phyloP scores from a whole-genome alignment of 768 basidiomycete species.

The Tulasnella sp. region DNA sequence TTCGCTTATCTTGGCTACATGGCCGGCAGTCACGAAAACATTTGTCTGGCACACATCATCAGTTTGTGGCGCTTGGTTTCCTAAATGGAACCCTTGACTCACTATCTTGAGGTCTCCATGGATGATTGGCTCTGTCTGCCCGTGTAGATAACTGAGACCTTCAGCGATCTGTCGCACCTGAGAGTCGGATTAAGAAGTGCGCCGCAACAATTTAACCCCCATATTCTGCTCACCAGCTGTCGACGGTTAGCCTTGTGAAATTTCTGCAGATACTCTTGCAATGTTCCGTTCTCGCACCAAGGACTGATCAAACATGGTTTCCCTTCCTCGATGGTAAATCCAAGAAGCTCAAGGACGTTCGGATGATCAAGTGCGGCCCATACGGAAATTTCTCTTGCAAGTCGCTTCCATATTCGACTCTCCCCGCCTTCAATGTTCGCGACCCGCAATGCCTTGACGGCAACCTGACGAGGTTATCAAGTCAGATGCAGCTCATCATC shows the following conservation, averaged over 20 bases:
- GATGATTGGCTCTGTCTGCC: slow-evolving; percentile 26
- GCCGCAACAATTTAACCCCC: neutral
- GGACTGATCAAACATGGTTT: slow-evolving; percentile 57
- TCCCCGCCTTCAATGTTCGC: too few relatives aligned
- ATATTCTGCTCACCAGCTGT: slow-evolving; percentile 47
- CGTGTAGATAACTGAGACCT: slow-evolving; percentile 36
- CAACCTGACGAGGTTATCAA: neutral
- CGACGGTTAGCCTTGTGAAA: slow-evolving; percentile 52
- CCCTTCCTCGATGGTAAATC: neutral
- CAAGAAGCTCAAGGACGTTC: neutral
- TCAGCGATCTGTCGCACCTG: slow-evolving; percentile 32
- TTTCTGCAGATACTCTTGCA: slow-evolving; percentile 52
- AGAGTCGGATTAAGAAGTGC: neutral
- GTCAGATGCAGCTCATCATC: neutral
- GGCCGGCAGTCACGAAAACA: neutral
- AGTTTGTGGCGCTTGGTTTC: neutral
- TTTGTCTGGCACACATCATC: neutral
- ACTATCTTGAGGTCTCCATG: slow-evolving; percentile 37
- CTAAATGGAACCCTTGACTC: neutral
- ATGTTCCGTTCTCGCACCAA: slow-evolving; percentile 60
- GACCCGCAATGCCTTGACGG: neutral
- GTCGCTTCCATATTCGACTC: neutral
- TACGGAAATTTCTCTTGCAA: neutral
- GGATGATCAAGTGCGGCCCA: slow-evolving; percentile 11
- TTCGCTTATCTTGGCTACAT: neutral